Evolutionary conservation across 2,329 filamentous ascomycete species (phyloP).

Genomic region (Talaromyces atroroseus): DNA sequence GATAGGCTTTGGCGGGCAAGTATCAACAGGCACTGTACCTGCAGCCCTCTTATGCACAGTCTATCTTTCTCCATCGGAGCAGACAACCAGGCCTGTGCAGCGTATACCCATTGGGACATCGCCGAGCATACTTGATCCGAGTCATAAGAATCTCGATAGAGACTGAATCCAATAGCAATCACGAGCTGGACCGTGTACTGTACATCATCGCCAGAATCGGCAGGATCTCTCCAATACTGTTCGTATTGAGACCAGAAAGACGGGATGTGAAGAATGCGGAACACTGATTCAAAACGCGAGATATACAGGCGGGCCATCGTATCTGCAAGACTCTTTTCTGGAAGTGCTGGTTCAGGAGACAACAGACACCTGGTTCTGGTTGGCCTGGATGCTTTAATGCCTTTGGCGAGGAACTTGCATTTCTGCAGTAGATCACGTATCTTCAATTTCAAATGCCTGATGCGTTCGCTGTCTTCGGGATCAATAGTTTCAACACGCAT

Average conservation of each 20-base stretch:
- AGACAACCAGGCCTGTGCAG: slow-evolving; percentile 3
- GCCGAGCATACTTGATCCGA: background rate
- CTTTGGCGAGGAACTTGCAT: background rate
- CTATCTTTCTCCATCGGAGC: slow-evolving; percentile 2
- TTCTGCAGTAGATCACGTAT: background rate
- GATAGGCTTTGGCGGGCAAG: background rate
- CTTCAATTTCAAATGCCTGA: background rate
- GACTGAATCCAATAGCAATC: slow-evolving; percentile 1
- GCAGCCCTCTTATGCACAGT: background rate
- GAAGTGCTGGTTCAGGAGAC: background rate
- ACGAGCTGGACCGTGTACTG: background rate
- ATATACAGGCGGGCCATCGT: background rate
- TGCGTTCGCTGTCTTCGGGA: background rate
- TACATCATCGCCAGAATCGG: background rate
- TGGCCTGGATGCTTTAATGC: background rate
- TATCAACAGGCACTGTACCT: slow-evolving; percentile 4
- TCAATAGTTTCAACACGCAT: background rate
- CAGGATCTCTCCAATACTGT: slow-evolving; percentile 2
- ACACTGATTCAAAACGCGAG: background rate
- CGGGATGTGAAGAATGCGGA: slow-evolving; percentile 4
- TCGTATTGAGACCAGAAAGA: slow-evolving; percentile 2
- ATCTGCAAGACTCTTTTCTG: background rate
- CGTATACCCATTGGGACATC: slow-evolving; percentile 1
- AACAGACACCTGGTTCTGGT: background rate
- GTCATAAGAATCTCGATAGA: background rate